Evolutionary conservation across 805 yeast genomes (phyloP).

Genomic region (Starmerella scarabaei): DNA sequence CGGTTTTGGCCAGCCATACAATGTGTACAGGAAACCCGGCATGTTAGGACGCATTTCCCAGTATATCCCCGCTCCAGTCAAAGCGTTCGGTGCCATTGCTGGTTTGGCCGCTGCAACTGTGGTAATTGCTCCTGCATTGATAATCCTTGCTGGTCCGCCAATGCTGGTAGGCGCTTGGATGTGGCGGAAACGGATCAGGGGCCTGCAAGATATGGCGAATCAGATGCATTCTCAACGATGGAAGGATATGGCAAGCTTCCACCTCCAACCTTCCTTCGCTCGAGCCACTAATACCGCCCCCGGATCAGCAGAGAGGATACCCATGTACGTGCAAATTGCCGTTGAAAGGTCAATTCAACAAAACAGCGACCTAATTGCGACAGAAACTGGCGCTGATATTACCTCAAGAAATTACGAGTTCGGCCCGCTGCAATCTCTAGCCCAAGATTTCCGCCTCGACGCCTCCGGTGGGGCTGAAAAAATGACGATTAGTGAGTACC

Average conservation of each 20-base stretch:
- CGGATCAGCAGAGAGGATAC: conserved; percentile 3
- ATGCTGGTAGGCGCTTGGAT: conserved; percentile 10
- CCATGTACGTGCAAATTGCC: conserved; percentile 8
- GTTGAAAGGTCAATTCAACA: conserved; percentile 6
- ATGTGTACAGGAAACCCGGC: conserved; percentile 8
- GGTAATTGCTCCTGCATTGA: conserved; percentile 14
- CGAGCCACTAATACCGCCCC: background rate
- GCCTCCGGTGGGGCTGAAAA: conserved; percentile 7
- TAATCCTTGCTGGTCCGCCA: conserved; percentile 14
- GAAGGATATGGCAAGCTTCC: conserved; percentile 15
- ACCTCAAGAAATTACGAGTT: background rate
- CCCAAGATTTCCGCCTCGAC: conserved; percentile 11
- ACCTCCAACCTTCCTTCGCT: conserved; percentile 2
- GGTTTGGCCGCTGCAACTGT: conserved; percentile 15
- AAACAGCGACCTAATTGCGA: conserved; percentile 7
- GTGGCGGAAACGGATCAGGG: conserved; percentile 1
- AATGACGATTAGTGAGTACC: conserved; percentile 11
- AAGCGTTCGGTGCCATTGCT: conserved; percentile 10
- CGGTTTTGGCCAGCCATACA: background rate
- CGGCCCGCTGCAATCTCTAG: conserved; percentile 3
- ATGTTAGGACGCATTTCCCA: conserved; percentile 1
- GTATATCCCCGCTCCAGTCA: conserved; percentile 12
- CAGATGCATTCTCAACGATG: conserved; percentile 13
- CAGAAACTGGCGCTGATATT: background rate
- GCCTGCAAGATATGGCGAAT: conserved; percentile 1